These are phyloP conservation scores for Monosporascus sp. DNA, from an alignment of 2,329 filamentous ascomycete genomes.

Conservation along the genomic window DNA sequence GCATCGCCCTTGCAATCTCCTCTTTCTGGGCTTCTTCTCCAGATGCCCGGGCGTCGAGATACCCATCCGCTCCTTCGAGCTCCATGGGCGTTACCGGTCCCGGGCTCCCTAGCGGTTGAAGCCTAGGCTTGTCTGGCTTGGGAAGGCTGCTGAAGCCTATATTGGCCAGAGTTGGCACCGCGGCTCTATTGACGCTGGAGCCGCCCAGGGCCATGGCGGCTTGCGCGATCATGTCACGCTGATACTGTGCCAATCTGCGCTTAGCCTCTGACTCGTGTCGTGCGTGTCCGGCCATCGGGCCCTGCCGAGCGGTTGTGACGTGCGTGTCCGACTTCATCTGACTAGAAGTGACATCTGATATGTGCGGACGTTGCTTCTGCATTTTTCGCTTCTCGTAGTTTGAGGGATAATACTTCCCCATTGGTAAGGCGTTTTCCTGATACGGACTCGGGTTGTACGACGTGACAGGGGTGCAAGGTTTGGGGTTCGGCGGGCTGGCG, in stretches of 20 bases:
- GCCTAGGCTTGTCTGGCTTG: slow-evolving; percentile 40
- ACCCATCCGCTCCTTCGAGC: slow-evolving; percentile 37
- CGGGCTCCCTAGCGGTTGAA: slow-evolving; percentile 51
- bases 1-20: slow-evolving; percentile 24
- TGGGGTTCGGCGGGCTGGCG: slow-evolving; percentile 5
- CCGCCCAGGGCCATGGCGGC: slow-evolving; percentile 40
- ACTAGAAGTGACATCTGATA: slow-evolving; percentile 22
- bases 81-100: slow-evolving; percentile 59
- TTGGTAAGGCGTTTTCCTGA: slow-evolving; percentile 41
- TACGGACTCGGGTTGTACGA: slow-evolving; percentile 47
- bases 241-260: slow-evolving; percentile 50
- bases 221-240: slow-evolving; percentile 56
- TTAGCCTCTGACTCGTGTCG: slow-evolving; percentile 43
- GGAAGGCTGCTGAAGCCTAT: slow-evolving; percentile 31
- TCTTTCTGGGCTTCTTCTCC: slow-evolving; percentile 17
- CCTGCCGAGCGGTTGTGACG: slow-evolving; percentile 20
- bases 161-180: slow-evolving; percentile 31
- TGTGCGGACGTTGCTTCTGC: slow-evolving; percentile 14
- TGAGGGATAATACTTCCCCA: slow-evolving; percentile 60
- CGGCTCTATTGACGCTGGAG: slow-evolving; percentile 24
- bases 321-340: slow-evolving; percentile 31
- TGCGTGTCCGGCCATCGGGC: slow-evolving; percentile 20
- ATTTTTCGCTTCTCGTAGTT: slow-evolving; percentile 47
- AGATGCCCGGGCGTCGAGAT: slow-evolving; percentile 30
- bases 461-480: slow-evolving; percentile 38